Base-by-base conservation (phyloP, 2,329 filamentous ascomycete genomes). In the Alternaria conjuncta region DNA sequence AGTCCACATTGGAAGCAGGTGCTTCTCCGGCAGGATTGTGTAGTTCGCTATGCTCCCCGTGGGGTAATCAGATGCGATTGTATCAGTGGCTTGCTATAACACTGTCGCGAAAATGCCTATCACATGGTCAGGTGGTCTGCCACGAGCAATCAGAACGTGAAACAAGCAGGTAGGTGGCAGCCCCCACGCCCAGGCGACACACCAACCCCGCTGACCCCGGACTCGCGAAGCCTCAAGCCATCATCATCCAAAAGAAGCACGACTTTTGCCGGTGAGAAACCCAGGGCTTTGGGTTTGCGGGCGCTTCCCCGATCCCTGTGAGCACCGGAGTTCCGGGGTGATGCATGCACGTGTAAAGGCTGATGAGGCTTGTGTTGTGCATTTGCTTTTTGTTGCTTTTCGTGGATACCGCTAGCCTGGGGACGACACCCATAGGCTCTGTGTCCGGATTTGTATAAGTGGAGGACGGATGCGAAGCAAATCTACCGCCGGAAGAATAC, bases 231-330 rank as follows among this genome's bases (percentile, higher is more conserved):
- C 57, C 54, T 61, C 60, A 55, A 41, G 56, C 25, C 58, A 51
- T 60, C 43, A 55, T 59, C 54, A 55, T 68, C 61, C 66, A 63
- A 61, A 65, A 63, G 60, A 55, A 66, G 50, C 36, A 36, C 30
- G 51, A 61, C 20, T 66, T 64, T 64, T 69, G 63, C 66, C 65
- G 69, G 63, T 68, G 60, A 64, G 59, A 18, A 57, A 54, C 65
- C 73, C 73, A 55, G 54, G 25, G 57, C 61, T 53, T 45, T 74
- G 73, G 73, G 61, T 73, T 65, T 60, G 70, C 63, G 68, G 59
- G 61, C 55, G 61, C 64, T 65, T 69, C 70, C 70, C 65, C 68
- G 69, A 69, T 61, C 64, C 65, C 66, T 67, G 64, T 61, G 53
- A 51, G 64, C 61, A 61, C 64, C 60, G 64, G 41, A 55, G 54